phyloP scores from a whole-genome alignment of 768 basidiomycete genomes.

The Royoungia palumana region DNA sequence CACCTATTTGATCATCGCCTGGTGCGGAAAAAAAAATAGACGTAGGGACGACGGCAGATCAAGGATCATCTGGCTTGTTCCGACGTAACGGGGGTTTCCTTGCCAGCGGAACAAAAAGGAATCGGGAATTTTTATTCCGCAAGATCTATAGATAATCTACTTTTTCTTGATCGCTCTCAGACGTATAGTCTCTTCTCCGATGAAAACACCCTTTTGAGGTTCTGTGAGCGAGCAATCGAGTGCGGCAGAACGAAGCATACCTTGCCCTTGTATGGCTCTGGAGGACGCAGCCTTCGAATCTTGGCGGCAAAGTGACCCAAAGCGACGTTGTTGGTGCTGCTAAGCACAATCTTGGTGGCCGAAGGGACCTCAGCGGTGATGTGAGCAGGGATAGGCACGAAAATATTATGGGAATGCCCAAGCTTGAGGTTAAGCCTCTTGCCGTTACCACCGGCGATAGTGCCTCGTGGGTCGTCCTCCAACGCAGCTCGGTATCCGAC shows the following conservation, averaged over 20 bases:
- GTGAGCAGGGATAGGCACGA: constrained; percentile 75
- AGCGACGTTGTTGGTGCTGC: constrained; percentile 83
- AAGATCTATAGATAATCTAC: constrained; percentile 42
- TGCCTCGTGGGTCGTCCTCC: constrained; percentile 74
- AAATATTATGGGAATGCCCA: constrained; percentile 86
- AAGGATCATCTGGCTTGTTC: neutral
- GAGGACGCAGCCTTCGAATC: constrained; percentile 79
- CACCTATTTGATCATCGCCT: too few species aligned
- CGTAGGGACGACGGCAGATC: too few species aligned
- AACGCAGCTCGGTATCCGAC: constrained; percentile 90
- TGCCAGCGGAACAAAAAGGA: neutral
- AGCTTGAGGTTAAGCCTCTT: constrained; percentile 85
- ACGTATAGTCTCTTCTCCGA: constrained; percentile 88
- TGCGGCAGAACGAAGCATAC: constrained; percentile 43
- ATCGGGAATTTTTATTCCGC: constrained; percentile 4
- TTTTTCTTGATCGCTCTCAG: constrained; percentile 96
- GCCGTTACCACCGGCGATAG: constrained; percentile 53
- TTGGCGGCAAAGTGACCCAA: constrained; percentile 87
- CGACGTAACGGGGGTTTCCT: neutral
- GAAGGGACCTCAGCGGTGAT: constrained; percentile 78
- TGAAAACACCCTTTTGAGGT: constrained; percentile 77
- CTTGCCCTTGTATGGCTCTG: constrained; percentile 98
- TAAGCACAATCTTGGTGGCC: constrained; percentile 80
- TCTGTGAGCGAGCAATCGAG: constrained; percentile 1
- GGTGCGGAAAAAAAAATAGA: too few species aligned